Evolutionary conservation across 2,329 filamentous ascomycete species (phyloP).

Genomic region (Ophiostoma montium): DNA sequence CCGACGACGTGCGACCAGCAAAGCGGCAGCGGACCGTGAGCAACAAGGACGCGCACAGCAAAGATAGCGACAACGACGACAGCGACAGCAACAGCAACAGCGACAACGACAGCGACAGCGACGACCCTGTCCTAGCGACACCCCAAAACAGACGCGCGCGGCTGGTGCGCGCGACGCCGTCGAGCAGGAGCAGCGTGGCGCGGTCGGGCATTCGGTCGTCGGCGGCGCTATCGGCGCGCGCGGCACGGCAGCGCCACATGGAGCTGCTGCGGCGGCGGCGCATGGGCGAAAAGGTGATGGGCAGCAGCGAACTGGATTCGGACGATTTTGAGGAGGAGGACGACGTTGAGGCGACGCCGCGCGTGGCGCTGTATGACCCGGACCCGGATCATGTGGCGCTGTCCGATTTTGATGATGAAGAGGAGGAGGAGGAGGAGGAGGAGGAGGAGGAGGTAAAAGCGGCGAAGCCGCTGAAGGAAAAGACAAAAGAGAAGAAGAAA

Average conservation of each 20-base stretch:
- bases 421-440: constrained; percentile 14
- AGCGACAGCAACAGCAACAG: not conserved
- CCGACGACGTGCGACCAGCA: not conserved
- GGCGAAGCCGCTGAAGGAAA: too few species aligned
- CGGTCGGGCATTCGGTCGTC: constrained; percentile 1
- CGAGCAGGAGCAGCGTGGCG: too few species aligned
- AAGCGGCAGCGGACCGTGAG: not conserved
- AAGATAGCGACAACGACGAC: not conserved
- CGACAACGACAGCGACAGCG: not conserved
- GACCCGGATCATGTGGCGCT: constrained; percentile 18
- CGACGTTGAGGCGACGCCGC: constrained; percentile 11
- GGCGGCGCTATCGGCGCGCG: constrained; percentile 10
- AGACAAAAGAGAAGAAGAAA: not conserved
- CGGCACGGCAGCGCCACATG: constrained; percentile 16
- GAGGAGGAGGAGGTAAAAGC: not conserved
- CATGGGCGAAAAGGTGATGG: constrained; percentile 17
- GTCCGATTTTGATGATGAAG: constrained; percentile 21
- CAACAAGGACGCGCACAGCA: not conserved
- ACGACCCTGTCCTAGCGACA: not conserved
- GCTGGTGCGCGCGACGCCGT: constrained; percentile 1
- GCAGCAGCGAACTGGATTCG: constrained; percentile 11
- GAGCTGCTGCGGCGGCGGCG: constrained; percentile 19
- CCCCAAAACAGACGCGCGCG: not conserved
- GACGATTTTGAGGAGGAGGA: not conserved
- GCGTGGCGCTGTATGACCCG: constrained; percentile 18